These are phyloP conservation scores for Rutstroemia sp. DNA, from an alignment of 2,329 filamentous ascomycete species.

Conservation along the genomic window DNA sequence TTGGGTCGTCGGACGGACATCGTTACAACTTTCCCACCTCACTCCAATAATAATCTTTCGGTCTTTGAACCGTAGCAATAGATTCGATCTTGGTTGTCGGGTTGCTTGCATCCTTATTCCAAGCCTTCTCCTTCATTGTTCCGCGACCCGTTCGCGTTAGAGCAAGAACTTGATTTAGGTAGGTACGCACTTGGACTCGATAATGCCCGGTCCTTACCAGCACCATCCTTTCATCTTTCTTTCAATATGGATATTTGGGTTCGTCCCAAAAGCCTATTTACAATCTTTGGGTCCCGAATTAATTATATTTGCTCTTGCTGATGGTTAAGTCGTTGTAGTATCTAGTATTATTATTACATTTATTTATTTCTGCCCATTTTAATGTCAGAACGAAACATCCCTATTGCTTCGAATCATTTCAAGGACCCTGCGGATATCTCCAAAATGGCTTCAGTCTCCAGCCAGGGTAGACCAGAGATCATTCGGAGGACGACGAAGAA, in stretches of 20 bases:
- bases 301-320: neutral
- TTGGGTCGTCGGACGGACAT: too few species aligned
- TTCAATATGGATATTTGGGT: conserved; percentile 9
- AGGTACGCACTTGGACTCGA: conserved; percentile 9
- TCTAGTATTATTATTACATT: neutral
- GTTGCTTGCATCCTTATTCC: too few species aligned
- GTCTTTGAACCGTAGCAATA: too few species aligned
- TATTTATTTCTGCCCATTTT: neutral
- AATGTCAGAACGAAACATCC: conserved; percentile 9
- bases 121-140: neutral
- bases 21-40: too few species aligned
- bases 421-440: conserved; percentile 2
- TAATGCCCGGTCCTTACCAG: conserved; percentile 11
- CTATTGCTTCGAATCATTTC: conserved; percentile 7
- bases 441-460: conserved; percentile 9
- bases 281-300: neutral
- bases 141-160: neutral
- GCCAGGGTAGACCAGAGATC: neutral
- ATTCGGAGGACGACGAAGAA: conserved; percentile 52
- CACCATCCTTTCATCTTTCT: conserved; percentile 7
- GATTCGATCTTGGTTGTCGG: too few species aligned
- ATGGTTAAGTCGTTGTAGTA: neutral
- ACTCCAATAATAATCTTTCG: too few species aligned
- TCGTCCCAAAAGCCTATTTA: conserved; percentile 5
- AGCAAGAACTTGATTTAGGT: neutral